Evolutionary conservation across 208 protist genomes (phyloP).

Genomic region (Wallacemonas sp.): DNA sequence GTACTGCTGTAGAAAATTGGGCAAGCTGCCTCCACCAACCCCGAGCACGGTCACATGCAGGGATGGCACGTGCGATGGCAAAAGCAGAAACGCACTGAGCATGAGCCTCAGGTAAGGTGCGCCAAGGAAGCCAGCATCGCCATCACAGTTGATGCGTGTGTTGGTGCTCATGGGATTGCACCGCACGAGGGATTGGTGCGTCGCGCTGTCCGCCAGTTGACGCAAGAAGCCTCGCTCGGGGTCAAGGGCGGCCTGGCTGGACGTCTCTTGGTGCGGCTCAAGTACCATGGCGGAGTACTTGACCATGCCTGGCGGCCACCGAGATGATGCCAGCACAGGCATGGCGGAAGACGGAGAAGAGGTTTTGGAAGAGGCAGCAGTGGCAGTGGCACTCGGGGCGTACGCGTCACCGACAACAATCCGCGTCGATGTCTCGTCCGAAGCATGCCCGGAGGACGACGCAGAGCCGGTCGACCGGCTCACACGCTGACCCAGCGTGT

Average conservation of each 20-base stretch:
- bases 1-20: slow-evolving; percentile 73
- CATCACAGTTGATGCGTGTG: slow-evolving; percentile 55
- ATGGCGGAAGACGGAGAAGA: background rate
- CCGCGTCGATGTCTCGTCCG: slow-evolving; percentile 21
- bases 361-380: background rate
- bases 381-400: background rate
- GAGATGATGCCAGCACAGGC: slow-evolving; percentile 29
- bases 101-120: slow-evolving; percentile 84
- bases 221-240: slow-evolving; percentile 28
- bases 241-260: background rate
- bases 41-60: slow-evolving; percentile 76
- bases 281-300: slow-evolving; percentile 78
- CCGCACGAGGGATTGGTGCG: slow-evolving; percentile 78
- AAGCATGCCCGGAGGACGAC: background rate
- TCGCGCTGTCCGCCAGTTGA: slow-evolving; percentile 54
- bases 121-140: slow-evolving; percentile 60
- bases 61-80: slow-evolving; percentile 43
- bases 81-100: slow-evolving; percentile 63
- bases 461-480: background rate
- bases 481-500: background rate
- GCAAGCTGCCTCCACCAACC: slow-evolving; percentile 76
- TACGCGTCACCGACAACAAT: slow-evolving; percentile 26
- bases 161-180: slow-evolving; percentile 56
- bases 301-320: slow-evolving; percentile 58
- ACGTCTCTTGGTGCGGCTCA: slow-evolving; percentile 30